Evolutionary conservation across 2,329 filamentous ascomycete species (phyloP).

Genomic region (Talaromyces sp.): DNA sequence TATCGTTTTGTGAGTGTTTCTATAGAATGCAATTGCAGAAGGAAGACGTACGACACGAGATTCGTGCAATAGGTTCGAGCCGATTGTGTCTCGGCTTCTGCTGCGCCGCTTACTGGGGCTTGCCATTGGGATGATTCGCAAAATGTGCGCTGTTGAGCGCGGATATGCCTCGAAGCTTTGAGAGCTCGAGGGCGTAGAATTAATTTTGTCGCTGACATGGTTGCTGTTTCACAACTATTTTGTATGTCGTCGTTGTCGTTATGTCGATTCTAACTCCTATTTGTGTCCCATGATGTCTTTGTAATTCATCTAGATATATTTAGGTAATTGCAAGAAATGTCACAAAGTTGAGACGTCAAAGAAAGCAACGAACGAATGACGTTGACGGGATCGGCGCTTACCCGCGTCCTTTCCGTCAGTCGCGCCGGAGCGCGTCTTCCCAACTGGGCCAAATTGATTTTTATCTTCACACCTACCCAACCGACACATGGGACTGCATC

Average conservation of each 20-base stretch:
- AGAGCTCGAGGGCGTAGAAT: constrained; percentile 3
- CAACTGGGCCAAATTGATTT: constrained; percentile 16
- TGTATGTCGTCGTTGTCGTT: background rate
- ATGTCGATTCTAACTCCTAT: background rate
- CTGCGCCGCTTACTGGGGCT: constrained; percentile 24
- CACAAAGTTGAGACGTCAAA: background rate
- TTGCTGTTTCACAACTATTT: background rate
- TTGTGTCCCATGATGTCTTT: background rate
- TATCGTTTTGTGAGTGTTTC: constrained; percentile 33
- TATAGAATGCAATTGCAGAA: background rate
- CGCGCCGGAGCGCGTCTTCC: constrained; percentile 36
- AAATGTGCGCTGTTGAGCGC: constrained; percentile 26
- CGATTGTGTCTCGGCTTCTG: constrained; percentile 51
- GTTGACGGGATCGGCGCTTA: constrained; percentile 25
- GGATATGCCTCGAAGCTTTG: background rate
- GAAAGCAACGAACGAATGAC: constrained; percentile 22
- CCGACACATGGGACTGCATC: background rate
- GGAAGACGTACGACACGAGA: constrained; percentile 49
- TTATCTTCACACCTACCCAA: background rate
- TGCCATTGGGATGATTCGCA: constrained; percentile 22
- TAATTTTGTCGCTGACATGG: constrained; percentile 10
- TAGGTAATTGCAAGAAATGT: background rate
- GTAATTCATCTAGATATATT: background rate
- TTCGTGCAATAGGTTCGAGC: constrained; percentile 59
- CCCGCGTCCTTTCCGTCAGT: constrained; percentile 20